Conservation (phyloP, 2,329 filamentous ascomycete species). For the Neopestalotiopsis sp. region DNA sequence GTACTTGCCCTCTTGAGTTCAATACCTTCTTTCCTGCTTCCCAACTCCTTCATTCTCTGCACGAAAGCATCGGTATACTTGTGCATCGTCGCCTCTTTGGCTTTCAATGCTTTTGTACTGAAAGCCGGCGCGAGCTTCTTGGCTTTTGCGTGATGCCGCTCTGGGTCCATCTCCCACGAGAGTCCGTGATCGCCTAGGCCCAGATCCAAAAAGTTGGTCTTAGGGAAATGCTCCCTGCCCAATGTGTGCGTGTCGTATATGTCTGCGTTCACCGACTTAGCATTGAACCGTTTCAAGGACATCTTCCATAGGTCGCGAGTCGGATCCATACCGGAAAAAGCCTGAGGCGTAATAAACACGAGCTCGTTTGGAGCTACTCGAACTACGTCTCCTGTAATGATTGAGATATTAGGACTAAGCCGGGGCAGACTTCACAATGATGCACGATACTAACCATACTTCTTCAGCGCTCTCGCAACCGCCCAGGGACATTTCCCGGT, state of each 20-base stretch:
- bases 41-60: slow-evolving; percentile 23
- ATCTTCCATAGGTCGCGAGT: background rate
- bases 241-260: background rate
- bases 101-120: slow-evolving; percentile 23
- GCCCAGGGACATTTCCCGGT: background rate
- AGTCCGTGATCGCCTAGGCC: background rate
- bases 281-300: background rate
- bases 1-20: background rate
- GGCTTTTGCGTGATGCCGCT: slow-evolving; percentile 20
- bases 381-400: slow-evolving; percentile 21
- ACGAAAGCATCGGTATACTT: slow-evolving; percentile 25
- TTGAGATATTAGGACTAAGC: background rate
- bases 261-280: background rate
- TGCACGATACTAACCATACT: background rate
- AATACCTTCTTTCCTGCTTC: slow-evolving; percentile 7
- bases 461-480: background rate
- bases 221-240: background rate
- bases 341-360: slow-evolving; percentile 20
- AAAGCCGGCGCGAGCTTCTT: slow-evolving; percentile 27
- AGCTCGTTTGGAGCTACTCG: slow-evolving; percentile 25
- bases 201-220: background rate
- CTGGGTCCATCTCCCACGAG: background rate
- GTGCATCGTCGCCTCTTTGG: slow-evolving; percentile 25
- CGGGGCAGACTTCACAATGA: background rate
- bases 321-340: slow-evolving; percentile 13